Conservation (phyloP, 306 rosid species). For the Lablab purpureus region DNA sequence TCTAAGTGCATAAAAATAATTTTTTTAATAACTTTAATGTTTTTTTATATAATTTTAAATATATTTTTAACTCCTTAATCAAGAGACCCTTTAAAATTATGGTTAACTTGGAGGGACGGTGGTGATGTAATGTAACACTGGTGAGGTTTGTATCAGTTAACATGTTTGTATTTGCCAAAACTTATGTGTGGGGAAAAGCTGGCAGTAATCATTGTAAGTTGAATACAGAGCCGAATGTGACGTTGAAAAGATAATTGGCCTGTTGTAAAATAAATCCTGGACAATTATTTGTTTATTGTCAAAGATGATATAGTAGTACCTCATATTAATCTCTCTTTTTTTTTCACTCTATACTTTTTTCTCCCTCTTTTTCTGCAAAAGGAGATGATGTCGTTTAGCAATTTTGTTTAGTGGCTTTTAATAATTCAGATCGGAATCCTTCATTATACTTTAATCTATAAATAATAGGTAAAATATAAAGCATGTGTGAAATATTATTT, state of each 20-base stretch:
- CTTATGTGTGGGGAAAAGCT: slow-evolving; percentile 36
- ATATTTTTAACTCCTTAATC: too few relatives aligned
- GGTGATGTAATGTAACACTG: neutral
- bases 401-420: slow-evolving; percentile 43
- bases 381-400: slow-evolving; percentile 53
- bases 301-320: slow-evolving; percentile 22
- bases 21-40: too few relatives aligned
- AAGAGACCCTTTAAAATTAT: too few relatives aligned
- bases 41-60: too few relatives aligned
- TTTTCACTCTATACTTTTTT: neutral
- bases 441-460: neutral
- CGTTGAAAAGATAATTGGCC: slow-evolving; percentile 14
- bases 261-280: slow-evolving; percentile 41
- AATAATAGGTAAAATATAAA: too few relatives aligned
- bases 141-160: neutral
- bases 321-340: slow-evolving; percentile 49
- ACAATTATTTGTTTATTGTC: slow-evolving; percentile 34
- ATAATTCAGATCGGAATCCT: neutral
- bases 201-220: slow-evolving; percentile 44
- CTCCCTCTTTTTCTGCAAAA: neutral
- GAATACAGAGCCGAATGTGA: slow-evolving; percentile 29
- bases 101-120: neutral
- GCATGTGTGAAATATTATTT: too few relatives aligned
- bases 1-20: too few relatives aligned
- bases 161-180: slow-evolving; percentile 27